Evolutionary conservation across 106 monocot species (phyloP).

Genomic region (Acorus gramineus): DNA sequence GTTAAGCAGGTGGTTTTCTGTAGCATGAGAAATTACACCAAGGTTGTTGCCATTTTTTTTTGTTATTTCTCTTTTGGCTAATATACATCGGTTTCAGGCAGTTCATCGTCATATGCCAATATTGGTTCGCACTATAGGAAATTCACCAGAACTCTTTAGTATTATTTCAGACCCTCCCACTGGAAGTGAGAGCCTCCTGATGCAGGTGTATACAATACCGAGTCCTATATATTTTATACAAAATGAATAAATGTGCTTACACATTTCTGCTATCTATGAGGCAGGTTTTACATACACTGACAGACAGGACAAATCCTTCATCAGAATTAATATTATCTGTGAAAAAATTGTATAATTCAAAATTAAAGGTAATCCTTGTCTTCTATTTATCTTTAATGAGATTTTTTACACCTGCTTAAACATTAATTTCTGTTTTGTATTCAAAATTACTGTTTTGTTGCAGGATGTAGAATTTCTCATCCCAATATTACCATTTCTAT

Average conservation of each 20-base stretch:
- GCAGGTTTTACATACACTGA: constrained; percentile 78
- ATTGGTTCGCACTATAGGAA: constrained; percentile 67
- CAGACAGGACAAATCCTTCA: constrained; percentile 58
- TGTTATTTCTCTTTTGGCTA: background rate
- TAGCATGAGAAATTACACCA: background rate
- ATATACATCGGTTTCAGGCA: constrained; percentile 41
- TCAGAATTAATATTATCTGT: constrained; percentile 60
- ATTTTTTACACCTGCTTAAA: background rate
- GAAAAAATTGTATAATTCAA: constrained; percentile 54
- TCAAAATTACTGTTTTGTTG: constrained; percentile 3
- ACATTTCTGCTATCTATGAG: background rate
- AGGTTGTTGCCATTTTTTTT: too few relatives aligned
- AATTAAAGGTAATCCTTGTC: constrained; percentile 44
- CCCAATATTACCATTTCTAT: constrained; percentile 58
- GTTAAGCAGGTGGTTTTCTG: constrained; percentile 49
- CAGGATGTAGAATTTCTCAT: constrained; percentile 87
- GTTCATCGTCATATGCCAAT: constrained; percentile 86
- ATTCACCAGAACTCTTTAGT: constrained; percentile 60
- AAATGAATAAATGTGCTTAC: too few relatives aligned
- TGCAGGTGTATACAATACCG: constrained; percentile 44
- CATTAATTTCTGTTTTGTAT: constrained; percentile 3
- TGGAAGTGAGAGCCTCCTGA: constrained; percentile 58
- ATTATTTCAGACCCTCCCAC: constrained; percentile 74
- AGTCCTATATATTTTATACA: background rate
- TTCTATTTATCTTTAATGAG: background rate